Percentiles rank a stretch among this genome's conserved stretches.
Evolutionary conservation across 2,329 filamentous ascomycete species (phyloP).

Genomic region (Colletotrichum camelliae): DNA sequence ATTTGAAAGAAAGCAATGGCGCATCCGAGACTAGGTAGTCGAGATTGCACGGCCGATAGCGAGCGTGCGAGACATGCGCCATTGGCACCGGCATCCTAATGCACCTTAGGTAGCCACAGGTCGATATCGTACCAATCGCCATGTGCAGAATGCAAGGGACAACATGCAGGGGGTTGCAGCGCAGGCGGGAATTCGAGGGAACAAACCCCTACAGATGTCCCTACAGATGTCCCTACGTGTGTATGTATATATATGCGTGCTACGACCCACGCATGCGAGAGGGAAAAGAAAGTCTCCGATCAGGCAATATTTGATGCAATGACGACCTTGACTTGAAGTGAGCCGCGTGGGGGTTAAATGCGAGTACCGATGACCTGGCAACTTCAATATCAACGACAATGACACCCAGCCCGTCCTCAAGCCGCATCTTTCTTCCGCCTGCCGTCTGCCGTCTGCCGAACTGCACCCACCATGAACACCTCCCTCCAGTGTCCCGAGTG

Average conservation of each 20-base stretch:
- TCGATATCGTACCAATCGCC: neutral
- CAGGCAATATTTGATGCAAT: neutral
- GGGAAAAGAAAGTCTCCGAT: neutral
- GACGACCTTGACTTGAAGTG: neutral
- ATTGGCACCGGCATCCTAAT: neutral
- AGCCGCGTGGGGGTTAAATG: neutral
- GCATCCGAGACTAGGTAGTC: neutral
- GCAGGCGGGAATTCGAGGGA: neutral
- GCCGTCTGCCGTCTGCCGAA: neutral
- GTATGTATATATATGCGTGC: neutral
- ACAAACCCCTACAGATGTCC: neutral
- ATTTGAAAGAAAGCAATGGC: neutral
- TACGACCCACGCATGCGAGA: too few species aligned
- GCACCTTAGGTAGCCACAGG: neutral
- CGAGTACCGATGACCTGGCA: neutral
- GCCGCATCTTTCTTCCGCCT: neutral
- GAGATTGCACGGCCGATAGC: neutral
- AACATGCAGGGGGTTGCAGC: neutral
- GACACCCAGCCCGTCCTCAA: neutral
- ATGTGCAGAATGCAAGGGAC: slow-evolving; percentile 10
- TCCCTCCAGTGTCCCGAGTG: neutral
- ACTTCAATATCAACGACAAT: neutral
- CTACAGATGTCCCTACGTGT: neutral
- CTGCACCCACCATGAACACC: neutral
- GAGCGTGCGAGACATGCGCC: neutral